Conservation (phyloP, 768 basidiomycete genomes). For the Russula lepida region DNA sequence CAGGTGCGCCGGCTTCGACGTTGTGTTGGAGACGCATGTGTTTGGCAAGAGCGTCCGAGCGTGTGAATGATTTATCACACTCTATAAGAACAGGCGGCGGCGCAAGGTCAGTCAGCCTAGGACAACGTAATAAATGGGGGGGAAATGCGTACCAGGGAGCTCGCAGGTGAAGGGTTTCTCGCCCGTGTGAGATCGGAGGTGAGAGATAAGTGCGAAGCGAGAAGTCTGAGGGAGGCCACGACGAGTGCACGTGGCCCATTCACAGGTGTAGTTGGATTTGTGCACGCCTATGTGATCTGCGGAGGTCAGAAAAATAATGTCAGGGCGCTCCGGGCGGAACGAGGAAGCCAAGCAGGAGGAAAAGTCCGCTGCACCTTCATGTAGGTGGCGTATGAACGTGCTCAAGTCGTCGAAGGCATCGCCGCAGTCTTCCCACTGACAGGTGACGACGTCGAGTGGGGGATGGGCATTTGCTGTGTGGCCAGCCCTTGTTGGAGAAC, state of each 20-base stretch:
- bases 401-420: conserved; percentile 63
- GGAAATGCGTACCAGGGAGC: conserved; percentile 53
- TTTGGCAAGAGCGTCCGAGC: conserved; percentile 87
- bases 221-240: conserved; percentile 80
- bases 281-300: conserved; percentile 75
- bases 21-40: conserved; percentile 88
- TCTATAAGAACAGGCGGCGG: conserved; percentile 44
- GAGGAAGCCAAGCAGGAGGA: background rate
- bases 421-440: conserved; percentile 81
- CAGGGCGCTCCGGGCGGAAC: conserved; percentile 12
- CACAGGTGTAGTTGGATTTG: conserved; percentile 81
- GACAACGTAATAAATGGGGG: background rate
- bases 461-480: conserved; percentile 18
- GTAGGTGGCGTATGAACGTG: conserved; percentile 75
- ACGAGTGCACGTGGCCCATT: conserved; percentile 78
- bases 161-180: conserved; percentile 88
- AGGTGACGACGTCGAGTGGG: conserved; percentile 52
- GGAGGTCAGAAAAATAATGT: conserved; percentile 14
- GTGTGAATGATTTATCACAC: conserved; percentile 92
- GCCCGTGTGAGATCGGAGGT: conserved; percentile 87
- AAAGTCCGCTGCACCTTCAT: conserved; percentile 48
- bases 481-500: conserved; percentile 30
- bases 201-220: conserved; percentile 83
- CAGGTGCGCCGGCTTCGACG: conserved; percentile 63
- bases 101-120: background rate